Base-by-base conservation (phyloP, 805 yeast genomes). In the Lipomyces sp. region DNA sequence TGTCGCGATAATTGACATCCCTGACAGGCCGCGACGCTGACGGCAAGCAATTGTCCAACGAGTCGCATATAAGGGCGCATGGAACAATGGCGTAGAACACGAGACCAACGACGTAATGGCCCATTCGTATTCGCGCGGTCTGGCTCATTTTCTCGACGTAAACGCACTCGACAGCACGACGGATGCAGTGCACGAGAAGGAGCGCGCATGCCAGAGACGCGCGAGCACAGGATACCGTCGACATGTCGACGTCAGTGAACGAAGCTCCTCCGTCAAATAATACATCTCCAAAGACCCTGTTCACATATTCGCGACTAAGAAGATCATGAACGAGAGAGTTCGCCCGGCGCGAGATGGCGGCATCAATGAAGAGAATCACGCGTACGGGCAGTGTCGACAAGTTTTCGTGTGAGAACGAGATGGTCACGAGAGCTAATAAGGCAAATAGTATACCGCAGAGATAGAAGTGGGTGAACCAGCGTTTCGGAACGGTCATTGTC, bases 41-140 rank as follows among this genome's bases (percentile, higher is more conserved):
- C 11, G 40, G 16, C 13, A 29, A n/a, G 24, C 43, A 19, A 16
- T 21, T 14, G 13, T 33, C 28, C 4, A 49, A 24, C 22, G 51
- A 33, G 29, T 49, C 51, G 29, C 45, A 21, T 28, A 35, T 37
- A 2, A 45, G 24, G 5, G 53, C 40, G 32, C 34, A n/a, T 6
- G 43, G 16, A 13, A 32, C 52, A 7, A 43, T 51, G 19, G 51
- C 8, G 43, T 83, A 83, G 63, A 77, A 82, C 10, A 63, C 59
- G 2, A 78, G 26, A 0, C 90, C 90, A 2, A 75, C 79, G 1
- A 78, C 13, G 59, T 82, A 83, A 61, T 83, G 88, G 13, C 75
- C 65, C 11, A 80, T 33, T 57, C 82, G 82, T 63, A 83, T 82
- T 18, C 69, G 68, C 1, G 84, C 69, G 1, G 54, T 59, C 14